Evolutionary conservation across 164 flowering plant species (phyloP).

Genomic region (Umbellularia californica): DNA sequence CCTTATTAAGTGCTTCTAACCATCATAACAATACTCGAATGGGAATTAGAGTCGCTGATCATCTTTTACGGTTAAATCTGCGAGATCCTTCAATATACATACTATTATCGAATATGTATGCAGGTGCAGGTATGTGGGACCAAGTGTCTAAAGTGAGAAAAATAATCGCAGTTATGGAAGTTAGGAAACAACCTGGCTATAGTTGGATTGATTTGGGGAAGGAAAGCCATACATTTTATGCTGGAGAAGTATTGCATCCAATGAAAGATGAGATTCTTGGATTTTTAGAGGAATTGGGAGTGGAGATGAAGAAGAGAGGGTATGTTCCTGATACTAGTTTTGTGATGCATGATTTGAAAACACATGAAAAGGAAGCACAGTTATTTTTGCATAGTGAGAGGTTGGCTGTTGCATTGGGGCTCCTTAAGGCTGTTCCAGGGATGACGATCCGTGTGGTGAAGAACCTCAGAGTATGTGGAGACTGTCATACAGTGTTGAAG

Average conservation of each 20-base stretch:
- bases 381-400: slow-evolving; percentile 81
- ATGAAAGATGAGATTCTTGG: slow-evolving; percentile 53
- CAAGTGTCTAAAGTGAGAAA: slow-evolving; percentile 52
- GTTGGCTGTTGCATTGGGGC: slow-evolving; percentile 72
- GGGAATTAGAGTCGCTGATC: slow-evolving; percentile 59
- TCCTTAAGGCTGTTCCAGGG: slow-evolving; percentile 64
- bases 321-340: slow-evolving; percentile 71
- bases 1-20: slow-evolving; percentile 73
- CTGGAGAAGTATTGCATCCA: slow-evolving; percentile 59
- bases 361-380: slow-evolving; percentile 64
- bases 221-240: slow-evolving; percentile 59
- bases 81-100: slow-evolving; percentile 64
- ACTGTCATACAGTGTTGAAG: slow-evolving; percentile 68
- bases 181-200: slow-evolving; percentile 66
- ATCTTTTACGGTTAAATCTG: slow-evolving; percentile 39
- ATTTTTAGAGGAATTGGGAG: slow-evolving; percentile 45
- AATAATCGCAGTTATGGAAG: slow-evolving; percentile 43
- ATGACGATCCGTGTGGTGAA: slow-evolving; percentile 54
- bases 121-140: slow-evolving; percentile 63
- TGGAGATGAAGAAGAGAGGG: slow-evolving; percentile 72
- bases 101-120: slow-evolving; percentile 70
- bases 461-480: slow-evolving; percentile 75
- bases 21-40: slow-evolving; percentile 41
- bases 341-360: slow-evolving; percentile 69
- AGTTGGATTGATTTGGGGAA: slow-evolving; percentile 64